phyloP scores from a whole-genome alignment of 345 rosid species.

The Lenwebbia sp. region DNA sequence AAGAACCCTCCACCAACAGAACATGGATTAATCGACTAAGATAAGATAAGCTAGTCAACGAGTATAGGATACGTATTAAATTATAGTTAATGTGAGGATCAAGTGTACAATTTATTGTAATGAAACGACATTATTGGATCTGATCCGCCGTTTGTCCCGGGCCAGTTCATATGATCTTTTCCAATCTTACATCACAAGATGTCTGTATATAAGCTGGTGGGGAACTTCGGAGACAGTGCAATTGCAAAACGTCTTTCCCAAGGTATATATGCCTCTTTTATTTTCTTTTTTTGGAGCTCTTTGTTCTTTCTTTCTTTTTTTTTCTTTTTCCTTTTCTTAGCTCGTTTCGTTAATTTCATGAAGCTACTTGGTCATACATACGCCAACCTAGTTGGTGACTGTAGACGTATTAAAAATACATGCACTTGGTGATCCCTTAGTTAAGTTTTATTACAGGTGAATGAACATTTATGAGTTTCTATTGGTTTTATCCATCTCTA shows the following conservation, averaged over 20 bases:
- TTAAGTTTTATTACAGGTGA: no score
- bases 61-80: background rate
- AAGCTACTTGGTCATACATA: background rate
- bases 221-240: no score
- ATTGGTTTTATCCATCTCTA: background rate
- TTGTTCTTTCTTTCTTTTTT: background rate
- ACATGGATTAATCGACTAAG: background rate
- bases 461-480: background rate
- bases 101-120: no score
- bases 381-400: background rate
- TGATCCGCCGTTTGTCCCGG: background rate
- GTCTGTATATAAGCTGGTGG: background rate
- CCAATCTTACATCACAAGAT: background rate
- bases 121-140: background rate
- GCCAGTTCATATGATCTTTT: background rate
- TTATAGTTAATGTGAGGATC: background rate
- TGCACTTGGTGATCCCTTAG: background rate
- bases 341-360: background rate
- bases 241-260: no score
- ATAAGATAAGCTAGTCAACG: background rate
- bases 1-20: background rate
- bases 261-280: no score
- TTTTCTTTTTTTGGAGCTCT: background rate
- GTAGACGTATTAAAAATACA: background rate
- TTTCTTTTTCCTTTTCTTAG: background rate